Percentiles rank a stretch among this genome's conserved stretches.
phyloP scores from a whole-genome alignment of 176 grass and related monocot genomes.

The Cymbopogon citratus region DNA sequence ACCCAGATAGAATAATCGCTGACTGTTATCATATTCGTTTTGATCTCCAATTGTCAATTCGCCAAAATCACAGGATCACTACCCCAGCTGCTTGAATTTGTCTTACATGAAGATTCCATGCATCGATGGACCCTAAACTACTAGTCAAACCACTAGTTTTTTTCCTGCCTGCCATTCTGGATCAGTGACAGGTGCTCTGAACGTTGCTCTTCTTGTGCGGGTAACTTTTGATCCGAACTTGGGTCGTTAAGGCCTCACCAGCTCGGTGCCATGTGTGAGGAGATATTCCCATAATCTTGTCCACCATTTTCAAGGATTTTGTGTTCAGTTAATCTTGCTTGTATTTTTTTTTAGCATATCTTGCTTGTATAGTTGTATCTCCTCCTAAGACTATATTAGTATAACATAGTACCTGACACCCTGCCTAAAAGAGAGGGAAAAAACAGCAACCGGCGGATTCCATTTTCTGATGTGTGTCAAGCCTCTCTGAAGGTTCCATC shows the following conservation, averaged over 20 bases:
- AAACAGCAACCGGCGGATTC: not conserved
- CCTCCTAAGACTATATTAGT: not conserved
- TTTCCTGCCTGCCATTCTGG: no score
- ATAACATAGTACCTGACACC: not conserved
- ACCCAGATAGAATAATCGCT: no score
- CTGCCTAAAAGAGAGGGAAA: not conserved
- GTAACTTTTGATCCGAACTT: no score
- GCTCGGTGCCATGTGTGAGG: slow-evolving; percentile 15
- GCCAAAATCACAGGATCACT: no score
- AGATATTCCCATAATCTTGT: slow-evolving; percentile 8
- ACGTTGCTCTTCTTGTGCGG: not conserved
- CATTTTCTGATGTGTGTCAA: not conserved
- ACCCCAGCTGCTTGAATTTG: no score
- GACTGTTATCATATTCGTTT: no score
- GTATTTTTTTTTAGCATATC: no score
- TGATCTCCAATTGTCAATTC: no score
- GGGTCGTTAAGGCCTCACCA: not conserved
- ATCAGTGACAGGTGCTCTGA: slow-evolving; percentile 24
- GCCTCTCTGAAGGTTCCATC: not conserved
- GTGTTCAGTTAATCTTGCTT: not conserved
- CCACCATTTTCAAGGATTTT: not conserved
- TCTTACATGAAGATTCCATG: no score
- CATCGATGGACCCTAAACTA: no score
- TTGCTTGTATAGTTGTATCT: not conserved
- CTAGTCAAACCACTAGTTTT: no score